Percentiles rank a stretch among this genome's conserved stretches.
These are phyloP conservation scores for Clohesyomyces aquaticus DNA, from an alignment of 495 filamentous ascomycete species.

Conservation along the genomic window DNA sequence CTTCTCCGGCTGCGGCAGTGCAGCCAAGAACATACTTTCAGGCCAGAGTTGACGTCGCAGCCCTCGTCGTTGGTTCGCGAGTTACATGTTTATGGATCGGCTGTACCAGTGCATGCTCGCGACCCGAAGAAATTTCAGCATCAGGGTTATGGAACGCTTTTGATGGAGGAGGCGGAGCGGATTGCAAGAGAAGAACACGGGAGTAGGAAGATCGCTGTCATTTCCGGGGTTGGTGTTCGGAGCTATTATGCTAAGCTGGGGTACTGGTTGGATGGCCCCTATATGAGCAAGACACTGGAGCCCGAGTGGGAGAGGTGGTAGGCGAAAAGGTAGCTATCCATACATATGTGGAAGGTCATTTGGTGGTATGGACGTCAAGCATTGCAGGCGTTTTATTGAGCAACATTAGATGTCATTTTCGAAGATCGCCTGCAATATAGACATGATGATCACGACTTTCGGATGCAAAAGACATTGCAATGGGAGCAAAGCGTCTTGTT, in stretches of 20 bases:
- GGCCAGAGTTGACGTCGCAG: slow-evolving; percentile 81
- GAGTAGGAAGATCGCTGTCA: slow-evolving; percentile 91
- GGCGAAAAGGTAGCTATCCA: neutral
- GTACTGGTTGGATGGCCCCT: slow-evolving; percentile 77
- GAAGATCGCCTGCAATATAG: neutral
- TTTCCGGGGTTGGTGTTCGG: slow-evolving; percentile 90
- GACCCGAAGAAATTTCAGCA: slow-evolving; percentile 97
- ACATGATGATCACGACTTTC: neutral
- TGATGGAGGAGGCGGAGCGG: slow-evolving; percentile 97
- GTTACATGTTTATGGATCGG: slow-evolving; percentile 94
- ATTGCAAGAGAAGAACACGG: slow-evolving; percentile 94
- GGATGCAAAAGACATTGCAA: too few species aligned
- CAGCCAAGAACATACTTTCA: slow-evolving; percentile 84
- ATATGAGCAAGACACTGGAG: slow-evolving; percentile 42
- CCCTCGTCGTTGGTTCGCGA: slow-evolving; percentile 91
- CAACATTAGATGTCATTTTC: neutral
- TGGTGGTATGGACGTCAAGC: neutral
- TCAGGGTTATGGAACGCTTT: slow-evolving; percentile 90
- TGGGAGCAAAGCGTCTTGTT: too few species aligned
- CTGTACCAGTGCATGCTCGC: slow-evolving; percentile 90
- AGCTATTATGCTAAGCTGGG: slow-evolving; percentile 92
- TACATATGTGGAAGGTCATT: neutral
- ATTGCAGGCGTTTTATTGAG: neutral
- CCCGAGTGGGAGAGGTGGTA: slow-evolving; percentile 32
- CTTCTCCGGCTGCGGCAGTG: slow-evolving; percentile 90